Evolutionary conservation across 208 protist genomes (phyloP).

Genomic region (Tetramitus jugosus): DNA sequence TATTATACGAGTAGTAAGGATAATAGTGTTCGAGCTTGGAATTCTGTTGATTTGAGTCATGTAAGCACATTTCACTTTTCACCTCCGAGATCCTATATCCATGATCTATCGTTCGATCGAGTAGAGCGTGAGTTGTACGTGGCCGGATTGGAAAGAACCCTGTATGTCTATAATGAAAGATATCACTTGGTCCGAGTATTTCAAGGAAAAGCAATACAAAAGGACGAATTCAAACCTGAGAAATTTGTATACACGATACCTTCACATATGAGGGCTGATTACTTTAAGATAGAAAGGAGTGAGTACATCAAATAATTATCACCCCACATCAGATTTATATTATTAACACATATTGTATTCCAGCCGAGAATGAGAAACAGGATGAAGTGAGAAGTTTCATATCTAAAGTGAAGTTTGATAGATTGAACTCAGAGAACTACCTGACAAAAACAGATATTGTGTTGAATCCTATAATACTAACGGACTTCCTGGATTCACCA

Average conservation of each 20-base stretch:
- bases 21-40: conserved; percentile 1
- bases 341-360: too few relatives aligned
- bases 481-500: background rate
- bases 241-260: too few relatives aligned
- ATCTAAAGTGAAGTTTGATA: background rate
- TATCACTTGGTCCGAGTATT: background rate
- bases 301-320: too few relatives aligned
- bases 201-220: background rate
- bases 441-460: background rate
- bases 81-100: conserved; percentile 19
- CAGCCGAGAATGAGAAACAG: too few relatives aligned
- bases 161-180: conserved; percentile 19
- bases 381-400: too few relatives aligned
- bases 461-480: background rate
- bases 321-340: too few relatives aligned
- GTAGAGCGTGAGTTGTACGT: background rate
- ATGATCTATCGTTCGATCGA: background rate
- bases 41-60: background rate
- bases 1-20: background rate
- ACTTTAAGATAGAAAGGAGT: too few relatives aligned
- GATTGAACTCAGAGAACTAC: background rate
- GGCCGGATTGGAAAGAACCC: background rate
- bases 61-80: conserved; percentile 21
- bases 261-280: too few relatives aligned
- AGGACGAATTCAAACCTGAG: background rate